phyloP scores from a whole-genome alignment of 2,329 filamentous ascomycete genomes.

The Neoascochyta sp. region DNA sequence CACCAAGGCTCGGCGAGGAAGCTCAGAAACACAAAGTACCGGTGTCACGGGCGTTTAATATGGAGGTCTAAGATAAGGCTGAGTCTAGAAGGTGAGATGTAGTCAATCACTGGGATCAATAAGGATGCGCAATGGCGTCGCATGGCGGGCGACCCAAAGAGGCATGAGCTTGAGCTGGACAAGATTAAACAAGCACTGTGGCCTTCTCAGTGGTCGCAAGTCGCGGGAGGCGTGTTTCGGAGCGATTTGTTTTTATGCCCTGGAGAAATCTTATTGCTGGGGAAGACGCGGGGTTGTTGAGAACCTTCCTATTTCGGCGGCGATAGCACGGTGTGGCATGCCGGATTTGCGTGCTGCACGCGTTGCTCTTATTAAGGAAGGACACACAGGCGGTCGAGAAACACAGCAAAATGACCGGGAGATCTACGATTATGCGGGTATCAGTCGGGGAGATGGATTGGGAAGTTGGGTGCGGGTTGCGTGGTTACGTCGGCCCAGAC shows the following conservation, averaged over 20 bases:
- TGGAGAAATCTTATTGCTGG: conserved; percentile 1
- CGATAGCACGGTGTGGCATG: no score
- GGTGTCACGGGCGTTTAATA: conserved; percentile 9
- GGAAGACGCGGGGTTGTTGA: conserved; percentile 8
- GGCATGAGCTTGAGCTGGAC: conserved; percentile 11
- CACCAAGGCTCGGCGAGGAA: conserved; percentile 9
- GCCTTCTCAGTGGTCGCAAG: conserved; percentile 5
- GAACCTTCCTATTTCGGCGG: no score
- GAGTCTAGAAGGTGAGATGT: conserved; percentile 8
- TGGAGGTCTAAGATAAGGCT: conserved; percentile 9
- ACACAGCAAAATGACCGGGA: no score
- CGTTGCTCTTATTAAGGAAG: no score
- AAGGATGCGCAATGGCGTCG: conserved; percentile 5
- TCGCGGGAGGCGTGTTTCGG: conserved; percentile 4
- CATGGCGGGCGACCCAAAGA: conserved; percentile 3
- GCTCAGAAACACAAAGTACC: conserved; percentile 5
- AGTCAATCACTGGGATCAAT: conserved; percentile 7
- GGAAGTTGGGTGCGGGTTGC: no score
- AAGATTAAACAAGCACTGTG: conserved; percentile 7
- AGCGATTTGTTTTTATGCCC: conserved; percentile 1
- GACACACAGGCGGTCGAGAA: no score
- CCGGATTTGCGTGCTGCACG: no score
- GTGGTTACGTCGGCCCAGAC: no score
- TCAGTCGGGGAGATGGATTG: no score
- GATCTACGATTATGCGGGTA: no score